Evolutionary conservation across 352 stramenopile genomes (phyloP).

Genomic region (Phytophthora cactorum): DNA sequence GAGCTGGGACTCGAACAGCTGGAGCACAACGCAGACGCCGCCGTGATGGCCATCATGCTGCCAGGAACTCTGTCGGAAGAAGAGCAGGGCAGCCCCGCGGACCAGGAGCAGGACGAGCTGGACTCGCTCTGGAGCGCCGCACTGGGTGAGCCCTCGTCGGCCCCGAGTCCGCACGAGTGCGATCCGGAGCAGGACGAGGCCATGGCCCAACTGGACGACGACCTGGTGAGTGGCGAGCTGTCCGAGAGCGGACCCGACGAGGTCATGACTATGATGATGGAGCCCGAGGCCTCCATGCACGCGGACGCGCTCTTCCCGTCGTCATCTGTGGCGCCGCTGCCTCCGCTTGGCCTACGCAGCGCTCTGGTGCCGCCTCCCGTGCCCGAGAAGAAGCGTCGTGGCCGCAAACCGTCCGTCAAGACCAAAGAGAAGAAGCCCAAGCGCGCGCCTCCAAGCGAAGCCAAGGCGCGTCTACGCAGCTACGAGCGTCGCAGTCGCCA

Average conservation of each 20-base stretch:
- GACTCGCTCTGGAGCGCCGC: slow-evolving; percentile 43
- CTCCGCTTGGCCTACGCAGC: slow-evolving; percentile 19
- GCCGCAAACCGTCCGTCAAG: slow-evolving; percentile 49
- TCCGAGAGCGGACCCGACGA: slow-evolving; percentile 40
- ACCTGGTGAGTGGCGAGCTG: slow-evolving; percentile 38
- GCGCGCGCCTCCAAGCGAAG: slow-evolving; percentile 40
- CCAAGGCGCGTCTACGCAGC: slow-evolving; percentile 53
- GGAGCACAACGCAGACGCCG: slow-evolving; percentile 28
- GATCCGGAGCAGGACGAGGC: slow-evolving; percentile 9
- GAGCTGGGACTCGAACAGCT: slow-evolving; percentile 33
- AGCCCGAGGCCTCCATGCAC: slow-evolving; percentile 25
- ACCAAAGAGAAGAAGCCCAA: slow-evolving; percentile 46
- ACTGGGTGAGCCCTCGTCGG: slow-evolving; percentile 19
- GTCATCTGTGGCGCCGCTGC: slow-evolving; percentile 29
- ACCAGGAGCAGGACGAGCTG: slow-evolving; percentile 28
- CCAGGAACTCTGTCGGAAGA: slow-evolving; percentile 31
- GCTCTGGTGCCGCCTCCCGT: slow-evolving; percentile 12
- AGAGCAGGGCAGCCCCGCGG: slow-evolving; percentile 16
- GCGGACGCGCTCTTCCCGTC: slow-evolving; percentile 34
- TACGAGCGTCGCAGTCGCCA: slow-evolving; percentile 63
- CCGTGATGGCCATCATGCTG: slow-evolving; percentile 39
- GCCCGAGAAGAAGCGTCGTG: slow-evolving; percentile 43
- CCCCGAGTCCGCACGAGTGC: slow-evolving; percentile 9
- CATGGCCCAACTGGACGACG: slow-evolving; percentile 29
- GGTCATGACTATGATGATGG: slow-evolving; percentile 47